These are phyloP conservation scores for Citrus hindsii DNA, from an alignment of 345 rosid genomes.

Conservation along the genomic window DNA sequence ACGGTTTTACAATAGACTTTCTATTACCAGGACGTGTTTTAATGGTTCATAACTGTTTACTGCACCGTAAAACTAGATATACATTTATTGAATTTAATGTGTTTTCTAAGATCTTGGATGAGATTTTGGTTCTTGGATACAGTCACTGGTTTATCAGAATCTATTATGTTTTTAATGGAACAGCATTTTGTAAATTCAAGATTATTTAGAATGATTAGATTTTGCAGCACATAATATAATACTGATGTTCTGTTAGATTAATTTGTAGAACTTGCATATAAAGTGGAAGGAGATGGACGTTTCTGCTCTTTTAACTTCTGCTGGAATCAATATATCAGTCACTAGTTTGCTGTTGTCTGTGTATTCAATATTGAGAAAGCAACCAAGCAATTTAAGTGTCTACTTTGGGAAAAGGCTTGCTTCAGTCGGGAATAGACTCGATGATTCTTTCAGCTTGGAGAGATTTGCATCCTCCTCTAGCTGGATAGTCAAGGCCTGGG, in stretches of 20 bases:
- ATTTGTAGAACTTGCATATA: background rate
- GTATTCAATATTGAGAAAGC: slow-evolving; percentile 80
- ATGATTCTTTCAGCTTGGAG: slow-evolving; percentile 51
- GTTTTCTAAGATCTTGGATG: no score
- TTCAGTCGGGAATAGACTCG: slow-evolving; percentile 21
- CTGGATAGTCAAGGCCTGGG: slow-evolving; percentile 90
- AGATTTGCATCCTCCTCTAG: slow-evolving; percentile 86
- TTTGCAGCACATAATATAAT: background rate
- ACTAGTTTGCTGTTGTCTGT: slow-evolving; percentile 59
- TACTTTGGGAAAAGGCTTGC: slow-evolving; percentile 69
- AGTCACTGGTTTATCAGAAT: background rate
- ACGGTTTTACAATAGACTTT: background rate
- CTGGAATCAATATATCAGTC: slow-evolving; percentile 70
- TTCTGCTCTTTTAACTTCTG: slow-evolving; percentile 73
- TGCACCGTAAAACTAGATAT: background rate
- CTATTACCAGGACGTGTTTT: background rate
- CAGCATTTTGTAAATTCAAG: background rate
- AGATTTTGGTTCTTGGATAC: background rate
- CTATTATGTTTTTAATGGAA: background rate
- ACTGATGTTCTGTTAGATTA: slow-evolving; percentile 12
- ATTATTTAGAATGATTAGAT: background rate
- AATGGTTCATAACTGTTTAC: background rate
- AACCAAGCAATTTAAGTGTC: slow-evolving; percentile 63
- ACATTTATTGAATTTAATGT: no score
- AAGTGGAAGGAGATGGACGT: slow-evolving; percentile 53